Percentiles rank a stretch among this genome's conserved stretches.
These are phyloP conservation scores for Chimonanthus salicifolius DNA, from an alignment of 164 flowering plant species.

Conservation along the genomic window DNA sequence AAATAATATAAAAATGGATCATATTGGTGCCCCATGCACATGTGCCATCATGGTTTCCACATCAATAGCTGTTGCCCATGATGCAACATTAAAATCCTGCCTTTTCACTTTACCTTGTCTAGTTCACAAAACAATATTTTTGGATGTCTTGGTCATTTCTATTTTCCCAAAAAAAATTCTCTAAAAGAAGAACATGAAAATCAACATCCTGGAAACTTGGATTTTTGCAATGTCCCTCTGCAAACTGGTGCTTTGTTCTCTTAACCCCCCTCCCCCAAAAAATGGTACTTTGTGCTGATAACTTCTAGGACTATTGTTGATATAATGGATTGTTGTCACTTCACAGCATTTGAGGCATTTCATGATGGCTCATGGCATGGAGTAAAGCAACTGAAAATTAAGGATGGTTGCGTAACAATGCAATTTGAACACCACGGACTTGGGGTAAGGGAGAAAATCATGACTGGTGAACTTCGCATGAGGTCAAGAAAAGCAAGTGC, in stretches of 20 bases:
- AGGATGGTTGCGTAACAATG: slow-evolving; percentile 36
- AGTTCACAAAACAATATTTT: too few species aligned
- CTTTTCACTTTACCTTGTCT: too few species aligned
- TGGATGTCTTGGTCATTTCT: too few species aligned
- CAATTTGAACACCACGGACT: slow-evolving; percentile 31
- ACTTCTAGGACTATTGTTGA: neutral
- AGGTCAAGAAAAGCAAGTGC: slow-evolving; percentile 62
- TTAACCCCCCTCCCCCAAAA: neutral
- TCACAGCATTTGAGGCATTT: slow-evolving; percentile 75
- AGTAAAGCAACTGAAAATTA: slow-evolving; percentile 44
- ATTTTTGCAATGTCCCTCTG: neutral
- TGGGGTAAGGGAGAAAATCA: slow-evolving; percentile 30
- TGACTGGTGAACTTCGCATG: slow-evolving; percentile 41
- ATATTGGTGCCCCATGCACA: too few species aligned
- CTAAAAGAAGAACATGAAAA: neutral
- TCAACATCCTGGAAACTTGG: neutral
- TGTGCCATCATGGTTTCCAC: too few species aligned
- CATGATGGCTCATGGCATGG: slow-evolving; percentile 53
- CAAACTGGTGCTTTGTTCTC: neutral
- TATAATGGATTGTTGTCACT: neutral
- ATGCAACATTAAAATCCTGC: too few species aligned
- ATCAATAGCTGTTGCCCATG: too few species aligned
- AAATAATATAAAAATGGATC: too few species aligned
- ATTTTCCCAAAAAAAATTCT: too few species aligned
- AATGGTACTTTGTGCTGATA: neutral